Conservation (phyloP, 139 green algal genomes). For the Pleodorina starrii region DNA sequence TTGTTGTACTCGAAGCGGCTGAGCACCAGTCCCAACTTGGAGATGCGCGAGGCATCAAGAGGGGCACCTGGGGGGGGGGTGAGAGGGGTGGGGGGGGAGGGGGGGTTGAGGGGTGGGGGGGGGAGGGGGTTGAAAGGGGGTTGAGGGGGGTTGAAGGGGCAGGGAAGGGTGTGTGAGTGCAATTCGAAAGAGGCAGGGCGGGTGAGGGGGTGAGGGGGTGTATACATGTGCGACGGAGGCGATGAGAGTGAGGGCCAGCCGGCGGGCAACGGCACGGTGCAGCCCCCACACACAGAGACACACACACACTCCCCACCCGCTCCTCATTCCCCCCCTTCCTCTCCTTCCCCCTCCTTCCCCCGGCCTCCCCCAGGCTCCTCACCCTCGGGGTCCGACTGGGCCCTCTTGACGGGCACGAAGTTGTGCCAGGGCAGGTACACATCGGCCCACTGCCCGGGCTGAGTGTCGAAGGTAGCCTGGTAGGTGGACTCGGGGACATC, state of each 20-base stretch:
- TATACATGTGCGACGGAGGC: no score
- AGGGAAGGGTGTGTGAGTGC: no score
- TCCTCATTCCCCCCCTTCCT: not conserved
- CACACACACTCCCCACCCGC: not conserved
- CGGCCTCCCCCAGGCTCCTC: no score
- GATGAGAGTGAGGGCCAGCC: no score
- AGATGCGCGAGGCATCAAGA: conserved; percentile 76
- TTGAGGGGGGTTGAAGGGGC: no score
- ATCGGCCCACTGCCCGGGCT: conserved; percentile 74
- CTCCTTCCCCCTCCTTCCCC: not conserved
- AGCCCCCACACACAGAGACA: not conserved
- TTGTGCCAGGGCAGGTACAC: conserved; percentile 88
- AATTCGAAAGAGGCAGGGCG: no score
- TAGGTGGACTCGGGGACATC: conserved; percentile 85
- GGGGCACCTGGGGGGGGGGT: conserved; percentile 37
- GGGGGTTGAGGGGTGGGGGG: not conserved
- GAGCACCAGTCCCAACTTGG: conserved; percentile 82
- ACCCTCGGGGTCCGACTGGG: conserved; percentile 69
- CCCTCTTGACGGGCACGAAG: conserved; percentile 88
- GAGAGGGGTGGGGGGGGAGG: not conserved
- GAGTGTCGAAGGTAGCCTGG: conserved; percentile 88
- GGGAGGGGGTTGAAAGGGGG: not conserved
- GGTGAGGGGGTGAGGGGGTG: not conserved
- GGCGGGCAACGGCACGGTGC: no score
- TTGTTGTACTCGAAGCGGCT: conserved; percentile 85